A percentile compares a stretch with the other conserved stretches of the same genome.
Conservation (phyloP, 1,284 basidiomycete genomes). For the Moniliophthora roreri region DNA sequence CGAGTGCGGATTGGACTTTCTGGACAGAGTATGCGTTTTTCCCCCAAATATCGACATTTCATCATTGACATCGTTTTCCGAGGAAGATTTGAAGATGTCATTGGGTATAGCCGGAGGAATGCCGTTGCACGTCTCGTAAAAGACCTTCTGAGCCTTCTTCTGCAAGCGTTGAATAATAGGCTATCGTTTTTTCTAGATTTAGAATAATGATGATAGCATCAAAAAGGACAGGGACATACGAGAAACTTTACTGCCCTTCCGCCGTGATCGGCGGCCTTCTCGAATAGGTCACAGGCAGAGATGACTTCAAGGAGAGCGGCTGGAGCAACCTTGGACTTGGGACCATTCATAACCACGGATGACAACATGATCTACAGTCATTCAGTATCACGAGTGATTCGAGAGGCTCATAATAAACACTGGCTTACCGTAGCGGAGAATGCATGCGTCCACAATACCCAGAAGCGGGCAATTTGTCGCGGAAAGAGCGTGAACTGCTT, state of each 20-base stretch:
- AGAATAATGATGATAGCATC: no score
- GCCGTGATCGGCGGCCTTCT: conserved; percentile 55
- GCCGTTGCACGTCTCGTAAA: conserved; percentile 44
- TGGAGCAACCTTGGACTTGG: conserved; percentile 61
- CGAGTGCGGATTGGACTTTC: conserved; percentile 30
- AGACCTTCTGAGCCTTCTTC: conserved; percentile 57
- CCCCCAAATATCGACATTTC: conserved; percentile 74
- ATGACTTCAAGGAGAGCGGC: conserved; percentile 64
- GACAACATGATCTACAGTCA: conserved; percentile 61
- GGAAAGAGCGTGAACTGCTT: conserved; percentile 56
- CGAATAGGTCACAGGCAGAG: conserved; percentile 59
- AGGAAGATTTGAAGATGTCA: conserved; percentile 57
- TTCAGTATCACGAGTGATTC: conserved; percentile 1
- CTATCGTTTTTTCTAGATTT: no score
- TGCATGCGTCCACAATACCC: conserved; percentile 69
- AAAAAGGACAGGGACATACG: conserved; percentile 35
- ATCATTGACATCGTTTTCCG: conserved; percentile 46
- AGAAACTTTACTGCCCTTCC: conserved; percentile 67
- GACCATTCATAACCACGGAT: conserved; percentile 66
- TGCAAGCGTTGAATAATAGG: conserved; percentile 62
- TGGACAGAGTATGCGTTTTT: conserved; percentile 59
- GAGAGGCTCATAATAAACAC: conserved; percentile 8
- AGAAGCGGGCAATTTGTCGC: conserved; percentile 59
- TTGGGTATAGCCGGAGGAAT: conserved; percentile 42
- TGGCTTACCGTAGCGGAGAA: conserved; percentile 58